These are phyloP conservation scores for Entomortierella parvispora DNA, from an alignment of 192 early-diverging fungal species.

Conservation along the genomic window DNA sequence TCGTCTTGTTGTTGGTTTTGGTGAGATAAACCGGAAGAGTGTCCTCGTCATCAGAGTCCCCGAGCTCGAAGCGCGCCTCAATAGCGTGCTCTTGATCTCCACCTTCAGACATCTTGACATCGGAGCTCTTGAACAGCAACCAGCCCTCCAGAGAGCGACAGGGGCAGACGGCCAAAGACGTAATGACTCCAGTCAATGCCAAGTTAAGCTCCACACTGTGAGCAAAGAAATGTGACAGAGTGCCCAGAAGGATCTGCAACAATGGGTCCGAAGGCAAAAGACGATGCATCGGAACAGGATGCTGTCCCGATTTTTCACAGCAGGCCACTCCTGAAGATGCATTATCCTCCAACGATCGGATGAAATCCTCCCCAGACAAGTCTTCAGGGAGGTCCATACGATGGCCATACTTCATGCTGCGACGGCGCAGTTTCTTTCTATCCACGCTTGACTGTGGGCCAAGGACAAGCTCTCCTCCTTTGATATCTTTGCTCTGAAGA, in stretches of 20 bases:
- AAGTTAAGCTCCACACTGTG: constrained; percentile 91
- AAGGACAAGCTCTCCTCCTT: constrained; percentile 26
- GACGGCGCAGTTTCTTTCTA: constrained; percentile 52
- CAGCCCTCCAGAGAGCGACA: constrained; percentile 79
- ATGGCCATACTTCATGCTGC: constrained; percentile 63
- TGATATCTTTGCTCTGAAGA: constrained; percentile 49
- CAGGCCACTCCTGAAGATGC: not conserved
- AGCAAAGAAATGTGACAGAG: constrained; percentile 83
- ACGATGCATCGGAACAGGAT: constrained; percentile 55
- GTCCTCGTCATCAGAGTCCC: constrained; percentile 53
- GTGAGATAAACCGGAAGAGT: constrained; percentile 23
- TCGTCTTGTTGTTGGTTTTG: constrained; percentile 20
- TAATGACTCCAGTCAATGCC: constrained; percentile 89
- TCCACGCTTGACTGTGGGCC: constrained; percentile 41
- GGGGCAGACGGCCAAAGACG: constrained; percentile 83
- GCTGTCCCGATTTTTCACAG: constrained; percentile 22
- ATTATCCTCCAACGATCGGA: constrained; percentile 33
- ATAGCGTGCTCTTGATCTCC: constrained; percentile 35
- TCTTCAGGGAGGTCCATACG: constrained; percentile 50
- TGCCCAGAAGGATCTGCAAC: constrained; percentile 71
- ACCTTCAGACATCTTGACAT: constrained; percentile 51
- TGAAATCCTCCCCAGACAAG: constrained; percentile 25
- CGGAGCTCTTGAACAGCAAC: constrained; percentile 64
- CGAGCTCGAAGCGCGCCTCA: constrained; percentile 22
- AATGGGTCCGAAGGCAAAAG: constrained; percentile 69